phyloP scores from a whole-genome alignment of 2,329 filamentous ascomycete genomes.

The Plenodomus tracheiphilus region DNA sequence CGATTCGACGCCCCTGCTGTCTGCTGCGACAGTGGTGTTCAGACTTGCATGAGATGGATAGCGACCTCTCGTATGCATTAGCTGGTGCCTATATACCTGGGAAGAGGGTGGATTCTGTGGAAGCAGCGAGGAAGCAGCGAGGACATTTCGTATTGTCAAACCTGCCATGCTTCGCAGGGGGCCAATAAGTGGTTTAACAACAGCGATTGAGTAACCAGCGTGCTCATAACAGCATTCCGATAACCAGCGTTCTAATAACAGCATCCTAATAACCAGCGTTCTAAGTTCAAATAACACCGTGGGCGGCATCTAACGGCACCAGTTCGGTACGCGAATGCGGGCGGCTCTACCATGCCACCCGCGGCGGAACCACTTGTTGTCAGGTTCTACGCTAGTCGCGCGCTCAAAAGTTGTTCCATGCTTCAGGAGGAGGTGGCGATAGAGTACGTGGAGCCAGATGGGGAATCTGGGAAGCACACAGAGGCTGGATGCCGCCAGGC shows the following conservation, averaged over 20 bases:
- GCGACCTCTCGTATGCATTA: neutral
- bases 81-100: too few species aligned
- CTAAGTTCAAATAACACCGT: neutral
- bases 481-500: slow-evolving; percentile 6
- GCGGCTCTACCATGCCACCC: slow-evolving; percentile 1
- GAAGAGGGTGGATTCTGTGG: too few species aligned
- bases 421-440: too few species aligned
- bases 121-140: neutral
- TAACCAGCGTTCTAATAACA: too few species aligned
- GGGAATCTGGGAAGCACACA: slow-evolving; percentile 8
- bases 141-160: neutral
- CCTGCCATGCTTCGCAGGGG: neutral
- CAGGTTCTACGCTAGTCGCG: too few species aligned
- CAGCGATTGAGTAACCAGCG: too few species aligned
- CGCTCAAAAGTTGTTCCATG: too few species aligned
- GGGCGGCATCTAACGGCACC: neutral
- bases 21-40: neutral
- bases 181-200: too few species aligned
- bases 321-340: slow-evolving; percentile 9
- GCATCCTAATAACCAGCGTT: too few species aligned
- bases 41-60: neutral
- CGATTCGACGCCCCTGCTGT: neutral
- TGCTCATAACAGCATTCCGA: too few species aligned
- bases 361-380: too few species aligned
- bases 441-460: slow-evolving; percentile 12